Evolutionary conservation across 306 rosid species (phyloP).

Genomic region (Parietaria judaica): DNA sequence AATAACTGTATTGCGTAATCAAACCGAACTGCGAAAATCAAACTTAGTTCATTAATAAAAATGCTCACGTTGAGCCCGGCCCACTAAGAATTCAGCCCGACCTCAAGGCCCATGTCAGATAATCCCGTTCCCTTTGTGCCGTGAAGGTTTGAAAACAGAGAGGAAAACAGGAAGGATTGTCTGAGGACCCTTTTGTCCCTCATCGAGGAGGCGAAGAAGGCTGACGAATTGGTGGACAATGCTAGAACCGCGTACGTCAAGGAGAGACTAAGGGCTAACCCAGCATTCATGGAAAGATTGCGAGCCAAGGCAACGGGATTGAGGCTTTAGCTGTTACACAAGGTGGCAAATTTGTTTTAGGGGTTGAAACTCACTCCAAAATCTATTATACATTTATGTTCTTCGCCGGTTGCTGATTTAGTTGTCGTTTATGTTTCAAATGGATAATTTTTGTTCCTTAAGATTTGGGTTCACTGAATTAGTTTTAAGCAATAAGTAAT

Average conservation of each 20-base stretch:
- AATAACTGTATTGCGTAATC: no score
- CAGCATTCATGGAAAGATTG: conserved; percentile 78
- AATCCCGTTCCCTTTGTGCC: not conserved
- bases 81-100: no score
- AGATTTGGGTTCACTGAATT: not conserved
- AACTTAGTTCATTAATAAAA: no score
- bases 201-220: conserved; percentile 91
- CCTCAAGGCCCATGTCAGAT: no score
- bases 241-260: conserved; percentile 72
- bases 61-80: no score
- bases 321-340: conserved; percentile 19
- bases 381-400: conserved; percentile 2
- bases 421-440: not conserved
- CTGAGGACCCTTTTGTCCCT: conserved; percentile 80
- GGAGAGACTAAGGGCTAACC: conserved; percentile 64
- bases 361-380: conserved; percentile 1
- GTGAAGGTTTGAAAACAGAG: conserved; percentile 82
- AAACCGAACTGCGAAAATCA: no score
- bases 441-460: not conserved
- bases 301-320: conserved; percentile 45
- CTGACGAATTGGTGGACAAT: conserved; percentile 66
- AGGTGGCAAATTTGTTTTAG: conserved; percentile 8
- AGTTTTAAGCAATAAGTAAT: not conserved
- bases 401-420: conserved; percentile 14
- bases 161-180: conserved; percentile 95